A percentile compares a stretch with the other conserved stretches of the same genome.
Evolutionary conservation across 169 alveolate species (phyloP).

Genomic region (Plasmodium gonderi): DNA sequence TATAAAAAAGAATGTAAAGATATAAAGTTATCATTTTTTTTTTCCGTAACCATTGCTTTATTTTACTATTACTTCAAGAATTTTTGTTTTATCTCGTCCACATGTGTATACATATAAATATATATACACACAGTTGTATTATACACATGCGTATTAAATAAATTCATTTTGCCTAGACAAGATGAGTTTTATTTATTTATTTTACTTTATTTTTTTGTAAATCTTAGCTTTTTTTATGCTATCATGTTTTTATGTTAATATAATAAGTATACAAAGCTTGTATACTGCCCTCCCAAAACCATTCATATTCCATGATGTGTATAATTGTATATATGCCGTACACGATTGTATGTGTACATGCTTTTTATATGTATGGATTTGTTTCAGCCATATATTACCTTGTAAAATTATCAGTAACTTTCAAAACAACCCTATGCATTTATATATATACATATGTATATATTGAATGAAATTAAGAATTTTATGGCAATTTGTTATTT

Average conservation of each 20-base stretch:
- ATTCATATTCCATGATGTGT: background rate
- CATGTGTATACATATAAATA: background rate
- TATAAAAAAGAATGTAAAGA: background rate
- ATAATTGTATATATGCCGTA: background rate
- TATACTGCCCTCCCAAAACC: background rate
- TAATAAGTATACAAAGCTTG: background rate
- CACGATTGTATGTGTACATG: background rate
- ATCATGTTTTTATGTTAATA: background rate
- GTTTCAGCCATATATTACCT: background rate
- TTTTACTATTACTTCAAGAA: background rate
- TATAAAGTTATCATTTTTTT: background rate
- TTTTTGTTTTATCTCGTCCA: background rate
- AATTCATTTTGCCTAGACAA: background rate
- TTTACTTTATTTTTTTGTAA: no score
- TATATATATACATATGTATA: background rate
- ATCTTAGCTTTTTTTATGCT: background rate
- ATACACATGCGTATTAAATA: background rate
- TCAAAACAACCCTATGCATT: background rate
- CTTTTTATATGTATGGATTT: background rate
- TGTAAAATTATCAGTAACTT: no score
- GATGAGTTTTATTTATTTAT: background rate
- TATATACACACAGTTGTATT: background rate
- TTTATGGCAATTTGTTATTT: background rate
- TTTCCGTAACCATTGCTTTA: slow-evolving; percentile 4
- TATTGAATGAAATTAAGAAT: background rate